These are phyloP conservation scores for Corchorus olitorius DNA, from an alignment of 345 rosid genomes.

Conservation along the genomic window DNA sequence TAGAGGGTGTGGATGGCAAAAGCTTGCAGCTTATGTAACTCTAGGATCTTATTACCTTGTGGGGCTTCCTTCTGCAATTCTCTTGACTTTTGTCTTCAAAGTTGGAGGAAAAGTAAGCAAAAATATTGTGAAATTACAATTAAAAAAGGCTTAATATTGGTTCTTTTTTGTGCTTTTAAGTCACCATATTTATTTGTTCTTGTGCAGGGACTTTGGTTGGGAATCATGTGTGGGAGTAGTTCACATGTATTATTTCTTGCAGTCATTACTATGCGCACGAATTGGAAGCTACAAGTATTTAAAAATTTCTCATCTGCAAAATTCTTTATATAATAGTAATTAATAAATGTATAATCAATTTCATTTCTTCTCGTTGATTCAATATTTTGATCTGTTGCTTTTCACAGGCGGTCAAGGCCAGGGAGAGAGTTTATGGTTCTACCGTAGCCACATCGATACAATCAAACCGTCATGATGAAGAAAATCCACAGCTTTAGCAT, in stretches of 20 bases:
- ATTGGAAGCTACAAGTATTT: constrained; percentile 38
- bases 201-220: no score
- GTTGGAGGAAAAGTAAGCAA: neutral
- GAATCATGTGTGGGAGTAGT: constrained; percentile 27
- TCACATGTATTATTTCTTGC: constrained; percentile 35
- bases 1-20: constrained; percentile 50
- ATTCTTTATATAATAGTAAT: neutral
- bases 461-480: no score
- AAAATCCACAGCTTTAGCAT: no score
- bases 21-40: constrained; percentile 32
- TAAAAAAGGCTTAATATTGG: neutral
- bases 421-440: no score
- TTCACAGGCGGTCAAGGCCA: constrained; percentile 38
- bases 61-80: constrained; percentile 37
- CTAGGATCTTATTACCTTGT: constrained; percentile 36
- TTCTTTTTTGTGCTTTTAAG: neutral
- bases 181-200: neutral
- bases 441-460: no score
- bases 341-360: neutral
- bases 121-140: neutral
- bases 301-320: neutral
- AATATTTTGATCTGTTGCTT: neutral
- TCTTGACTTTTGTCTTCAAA: constrained; percentile 32
- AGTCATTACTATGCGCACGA: constrained; percentile 29
- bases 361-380: neutral